Evolutionary conservation across 228 moss, liverwort and hornwort species (phyloP).

Genomic region (Sphagnum fallax): DNA sequence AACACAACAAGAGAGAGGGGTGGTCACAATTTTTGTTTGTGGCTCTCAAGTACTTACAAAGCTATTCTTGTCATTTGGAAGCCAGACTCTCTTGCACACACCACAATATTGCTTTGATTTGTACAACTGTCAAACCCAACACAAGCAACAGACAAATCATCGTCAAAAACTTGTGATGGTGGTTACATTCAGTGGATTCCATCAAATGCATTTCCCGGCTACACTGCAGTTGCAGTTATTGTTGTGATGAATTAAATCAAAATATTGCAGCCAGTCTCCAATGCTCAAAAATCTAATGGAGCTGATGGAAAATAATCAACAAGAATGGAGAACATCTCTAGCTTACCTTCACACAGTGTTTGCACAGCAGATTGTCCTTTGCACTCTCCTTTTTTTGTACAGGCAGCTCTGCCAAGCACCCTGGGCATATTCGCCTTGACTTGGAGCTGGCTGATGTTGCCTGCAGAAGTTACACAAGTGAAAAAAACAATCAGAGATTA

Average conservation of each 20-base stretch:
- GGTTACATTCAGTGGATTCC: not conserved
- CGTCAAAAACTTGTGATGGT: not conserved
- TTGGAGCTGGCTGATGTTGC: constrained; percentile 32
- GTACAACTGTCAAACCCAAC: constrained; percentile 49
- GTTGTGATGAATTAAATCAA: too few relatives aligned
- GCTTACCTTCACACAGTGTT: constrained; percentile 87
- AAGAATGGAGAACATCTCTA: not conserved
- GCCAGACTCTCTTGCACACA: constrained; percentile 98
- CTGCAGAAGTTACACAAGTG: constrained; percentile 24
- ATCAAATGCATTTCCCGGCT: too few relatives aligned
- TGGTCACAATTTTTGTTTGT: too few relatives aligned
- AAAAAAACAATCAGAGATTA: not conserved
- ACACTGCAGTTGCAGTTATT: too few relatives aligned
- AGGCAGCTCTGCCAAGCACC: constrained; percentile 82
- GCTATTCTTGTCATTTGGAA: constrained; percentile 97
- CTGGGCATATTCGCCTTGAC: constrained; percentile 73
- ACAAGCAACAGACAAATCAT: not conserved
- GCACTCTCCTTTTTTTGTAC: constrained; percentile 61
- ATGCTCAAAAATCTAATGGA: too few relatives aligned
- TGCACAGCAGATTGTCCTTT: constrained; percentile 69
- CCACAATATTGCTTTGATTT: constrained; percentile 98
- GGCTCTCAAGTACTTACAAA: constrained; percentile 52
- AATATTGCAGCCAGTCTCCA: too few relatives aligned
- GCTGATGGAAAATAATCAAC: too few relatives aligned
- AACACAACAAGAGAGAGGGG: too few relatives aligned